phyloP scores from a whole-genome alignment of 352 stramenopile species.

The Globisporangium alternatum region DNA sequence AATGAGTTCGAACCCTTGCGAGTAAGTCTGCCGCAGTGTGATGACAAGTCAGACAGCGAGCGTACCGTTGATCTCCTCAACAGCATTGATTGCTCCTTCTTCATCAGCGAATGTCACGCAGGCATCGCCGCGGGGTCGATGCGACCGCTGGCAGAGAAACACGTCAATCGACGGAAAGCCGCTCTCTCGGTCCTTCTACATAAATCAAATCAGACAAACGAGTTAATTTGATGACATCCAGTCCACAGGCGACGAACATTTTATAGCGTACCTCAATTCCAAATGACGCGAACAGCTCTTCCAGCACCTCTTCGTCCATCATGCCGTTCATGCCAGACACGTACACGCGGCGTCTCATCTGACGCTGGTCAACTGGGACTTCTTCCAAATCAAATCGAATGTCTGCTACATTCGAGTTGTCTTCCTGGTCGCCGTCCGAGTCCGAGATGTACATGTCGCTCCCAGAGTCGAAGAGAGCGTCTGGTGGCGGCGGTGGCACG shows the following conservation, averaged over 20 bases:
- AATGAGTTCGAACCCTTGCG: not conserved
- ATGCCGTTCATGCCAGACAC: constrained; percentile 49
- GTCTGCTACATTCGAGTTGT: constrained; percentile 24
- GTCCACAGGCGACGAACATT: not conserved
- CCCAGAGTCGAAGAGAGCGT: constrained; percentile 10
- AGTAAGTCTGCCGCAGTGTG: not conserved
- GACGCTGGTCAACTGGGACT: constrained; percentile 35
- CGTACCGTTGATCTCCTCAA: constrained; percentile 57
- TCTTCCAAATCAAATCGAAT: constrained; percentile 49
- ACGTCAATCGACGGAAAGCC: constrained; percentile 51
- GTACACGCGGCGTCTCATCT: constrained; percentile 49
- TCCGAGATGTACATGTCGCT: constrained; percentile 44
- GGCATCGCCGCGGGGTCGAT: constrained; percentile 48
- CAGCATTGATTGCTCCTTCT: constrained; percentile 35
- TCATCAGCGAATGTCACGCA: constrained; percentile 41
- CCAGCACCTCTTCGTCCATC: constrained; percentile 41
- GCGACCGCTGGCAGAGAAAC: constrained; percentile 48
- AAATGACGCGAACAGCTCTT: constrained; percentile 56
- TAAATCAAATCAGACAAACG: constrained; percentile 7
- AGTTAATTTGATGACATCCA: constrained; percentile 4
- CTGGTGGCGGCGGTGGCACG: not conserved
- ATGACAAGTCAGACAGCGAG: not conserved
- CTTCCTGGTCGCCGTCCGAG: constrained; percentile 43
- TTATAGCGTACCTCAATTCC: constrained; percentile 37
- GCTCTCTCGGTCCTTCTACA: constrained; percentile 41